Base-by-base conservation (phyloP, 2,329 filamentous ascomycete genomes). In the Fusarium odoratissimum region DNA sequence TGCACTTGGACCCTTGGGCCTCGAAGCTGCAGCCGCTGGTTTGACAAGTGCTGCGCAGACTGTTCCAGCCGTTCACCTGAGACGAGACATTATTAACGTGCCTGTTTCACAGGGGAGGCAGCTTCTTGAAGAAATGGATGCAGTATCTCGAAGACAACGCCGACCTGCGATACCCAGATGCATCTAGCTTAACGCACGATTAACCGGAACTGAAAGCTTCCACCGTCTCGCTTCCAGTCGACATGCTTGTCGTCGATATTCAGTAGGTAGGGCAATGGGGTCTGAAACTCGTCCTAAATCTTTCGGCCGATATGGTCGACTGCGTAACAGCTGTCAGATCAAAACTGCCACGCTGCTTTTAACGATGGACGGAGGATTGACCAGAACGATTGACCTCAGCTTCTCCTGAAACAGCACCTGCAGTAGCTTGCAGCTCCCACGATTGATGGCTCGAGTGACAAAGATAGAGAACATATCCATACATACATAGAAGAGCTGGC, bases 41-140 rank as follows among this genome's bases (percentile, higher is more conserved):
- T 70, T 60, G 59, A 62, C 61, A 52, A 73, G 45, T 63, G 52
- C 66, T 71, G 70, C 67, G 58, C 54, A 57, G 52, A 70, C 58
- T 67, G 71, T 74, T 69, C 65, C 63, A 74, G 66, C 65, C 56
- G 60, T 66, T 41, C 59, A 74, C 67, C 69, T 72, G 73, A 77
- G 71, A 77, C 67, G 59, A 49, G 63, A 48, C 67, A 55, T 60
- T 55, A 62, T 69, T 75, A 67, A 76, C 55, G 35, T 44, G 42
- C 60, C 48, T 62, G 64, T 71, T 45, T 56, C 63, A 74, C 76
- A 97, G 94, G 82, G 95, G 95, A 30, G 95, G 93, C 82, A 87
- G 86, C 65, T 98, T 97, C 79, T 86, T 98, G 69, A 95, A 94
- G 82, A 87, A 87, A 69, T 98, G 95, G 96, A 97, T 98, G 93